These are phyloP conservation scores for Brachypodium distachyon DNA, from an alignment of 202 grass and related monocot genomes.

Conservation along the genomic window DNA sequence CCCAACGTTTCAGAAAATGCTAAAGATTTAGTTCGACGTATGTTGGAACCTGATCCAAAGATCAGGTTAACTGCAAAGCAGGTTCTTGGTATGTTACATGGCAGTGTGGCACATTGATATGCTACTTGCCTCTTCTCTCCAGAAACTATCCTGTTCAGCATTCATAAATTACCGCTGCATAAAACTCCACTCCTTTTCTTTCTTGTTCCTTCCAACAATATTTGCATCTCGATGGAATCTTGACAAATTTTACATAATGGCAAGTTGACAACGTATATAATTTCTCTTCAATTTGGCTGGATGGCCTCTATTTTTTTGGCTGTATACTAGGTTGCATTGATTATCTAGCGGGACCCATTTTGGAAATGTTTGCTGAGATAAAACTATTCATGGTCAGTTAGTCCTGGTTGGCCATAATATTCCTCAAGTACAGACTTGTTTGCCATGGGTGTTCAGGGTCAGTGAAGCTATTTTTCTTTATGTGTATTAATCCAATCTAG, in stretches of 20 bases:
- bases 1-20: slow-evolving; percentile 97
- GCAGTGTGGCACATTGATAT: slow-evolving; percentile 4
- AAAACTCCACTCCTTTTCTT: neutral
- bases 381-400: neutral
- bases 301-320: no score
- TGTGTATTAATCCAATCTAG: no score
- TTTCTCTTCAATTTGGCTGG: no score
- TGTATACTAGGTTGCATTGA: neutral
- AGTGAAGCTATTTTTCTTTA: neutral
- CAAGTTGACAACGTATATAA: neutral
- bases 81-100: slow-evolving; percentile 67
- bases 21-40: slow-evolving; percentile 87
- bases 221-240: neutral
- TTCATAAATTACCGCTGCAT: neutral
- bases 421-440: neutral
- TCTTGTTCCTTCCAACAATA: neutral
- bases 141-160: neutral
- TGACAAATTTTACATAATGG: neutral
- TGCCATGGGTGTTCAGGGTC: neutral
- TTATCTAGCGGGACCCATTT: neutral
- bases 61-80: slow-evolving; percentile 94
- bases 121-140: neutral
- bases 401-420: neutral
- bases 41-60: slow-evolving; percentile 96
- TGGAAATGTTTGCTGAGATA: neutral